Conservation (phyloP, 257 asterid species). For the Solanum verrucosum region DNA sequence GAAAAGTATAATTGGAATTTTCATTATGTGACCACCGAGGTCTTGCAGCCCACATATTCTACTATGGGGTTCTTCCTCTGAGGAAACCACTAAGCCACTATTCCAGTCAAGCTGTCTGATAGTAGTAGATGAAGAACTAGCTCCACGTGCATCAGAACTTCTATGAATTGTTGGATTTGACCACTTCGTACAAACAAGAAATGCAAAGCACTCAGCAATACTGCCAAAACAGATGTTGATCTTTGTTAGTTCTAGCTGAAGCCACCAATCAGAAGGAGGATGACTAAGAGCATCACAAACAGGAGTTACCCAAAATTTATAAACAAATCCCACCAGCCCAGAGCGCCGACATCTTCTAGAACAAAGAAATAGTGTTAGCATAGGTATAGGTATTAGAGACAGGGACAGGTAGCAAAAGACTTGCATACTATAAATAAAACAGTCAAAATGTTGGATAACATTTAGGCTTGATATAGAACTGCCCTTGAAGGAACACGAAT, state of each 20-base stretch:
- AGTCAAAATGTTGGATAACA: background rate
- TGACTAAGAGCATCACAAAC: conserved; percentile 4
- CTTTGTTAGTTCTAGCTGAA: conserved; percentile 16
- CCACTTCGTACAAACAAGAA: conserved; percentile 99
- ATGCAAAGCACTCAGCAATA: conserved; percentile 96
- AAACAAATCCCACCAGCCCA: conserved; percentile 99
- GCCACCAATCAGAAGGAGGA: conserved; percentile 8
- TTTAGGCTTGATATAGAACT: background rate
- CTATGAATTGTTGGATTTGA: conserved; percentile 87
- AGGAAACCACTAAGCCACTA: conserved; percentile 57
- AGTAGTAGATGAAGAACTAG: conserved; percentile 62
- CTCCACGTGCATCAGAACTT: conserved; percentile 50
- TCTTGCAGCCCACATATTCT: conserved; percentile 76
- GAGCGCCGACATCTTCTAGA: conserved; percentile 74
- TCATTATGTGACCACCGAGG: conserved; percentile 94
- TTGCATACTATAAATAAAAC: background rate
- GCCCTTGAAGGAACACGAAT: background rate
- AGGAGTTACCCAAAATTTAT: conserved; percentile 74
- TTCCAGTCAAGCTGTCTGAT: conserved; percentile 74
- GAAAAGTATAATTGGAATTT: conserved; percentile 75
- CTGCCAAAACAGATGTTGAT: conserved; percentile 28
- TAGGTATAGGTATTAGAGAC: background rate
- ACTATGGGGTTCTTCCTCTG: conserved; percentile 54
- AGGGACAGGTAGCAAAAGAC: background rate
- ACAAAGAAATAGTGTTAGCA: background rate